phyloP scores from a whole-genome alignment of 192 early-diverging fungal species.

The Diversispora eburnea region DNA sequence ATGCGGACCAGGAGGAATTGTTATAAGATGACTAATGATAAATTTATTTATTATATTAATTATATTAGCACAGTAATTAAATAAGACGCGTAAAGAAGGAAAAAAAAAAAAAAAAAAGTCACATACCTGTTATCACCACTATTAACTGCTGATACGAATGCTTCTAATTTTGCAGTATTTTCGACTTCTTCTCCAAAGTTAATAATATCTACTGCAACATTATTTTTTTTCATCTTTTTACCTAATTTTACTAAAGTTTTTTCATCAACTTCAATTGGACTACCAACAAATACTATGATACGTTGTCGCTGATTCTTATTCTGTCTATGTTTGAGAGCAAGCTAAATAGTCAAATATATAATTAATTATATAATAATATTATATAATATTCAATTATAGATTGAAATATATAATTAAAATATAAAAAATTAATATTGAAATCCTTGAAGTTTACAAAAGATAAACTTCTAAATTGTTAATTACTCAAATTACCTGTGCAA shows the following conservation, averaged over 20 bases:
- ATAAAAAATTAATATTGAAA: background rate
- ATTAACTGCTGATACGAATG: conserved; percentile 87
- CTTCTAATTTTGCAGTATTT: conserved; percentile 86
- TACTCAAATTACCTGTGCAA: conserved; percentile 74
- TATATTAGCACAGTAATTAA: background rate
- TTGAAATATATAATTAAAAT: too few species aligned
- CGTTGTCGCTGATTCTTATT: conserved; percentile 95
- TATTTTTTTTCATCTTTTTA: conserved; percentile 98
- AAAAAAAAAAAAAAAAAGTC: conserved; percentile 3
- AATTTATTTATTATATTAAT: background rate
- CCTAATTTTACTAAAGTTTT: conserved; percentile 82
- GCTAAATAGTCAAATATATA: conserved; percentile 36
- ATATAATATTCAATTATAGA: too few species aligned
- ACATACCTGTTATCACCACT: conserved; percentile 82
- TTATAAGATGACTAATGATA: conserved; percentile 71
- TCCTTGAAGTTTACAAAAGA: background rate
- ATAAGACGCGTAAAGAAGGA: background rate
- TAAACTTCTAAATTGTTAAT: background rate
- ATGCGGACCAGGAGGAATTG: conserved; percentile 91
- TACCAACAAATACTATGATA: conserved; percentile 91
- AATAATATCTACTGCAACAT: conserved; percentile 89
- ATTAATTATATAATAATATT: conserved; percentile 2
- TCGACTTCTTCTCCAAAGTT: conserved; percentile 92
- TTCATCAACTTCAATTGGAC: conserved; percentile 81
- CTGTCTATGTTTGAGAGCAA: conserved; percentile 94